Conservation (phyloP, 495 filamentous ascomycete species). For the Aspergillus carlsbadensis region DNA sequence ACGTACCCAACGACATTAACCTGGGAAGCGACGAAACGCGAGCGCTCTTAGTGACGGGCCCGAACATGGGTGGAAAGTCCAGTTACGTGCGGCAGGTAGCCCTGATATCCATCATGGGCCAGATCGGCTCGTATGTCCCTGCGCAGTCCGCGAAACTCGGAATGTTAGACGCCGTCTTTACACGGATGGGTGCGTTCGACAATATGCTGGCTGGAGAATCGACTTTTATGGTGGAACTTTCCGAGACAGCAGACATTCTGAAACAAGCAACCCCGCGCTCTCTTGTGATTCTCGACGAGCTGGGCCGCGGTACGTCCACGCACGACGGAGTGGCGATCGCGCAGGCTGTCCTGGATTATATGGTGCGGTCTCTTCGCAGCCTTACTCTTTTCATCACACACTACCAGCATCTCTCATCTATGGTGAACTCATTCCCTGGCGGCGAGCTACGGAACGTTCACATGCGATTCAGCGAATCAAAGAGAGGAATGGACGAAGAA, state of each 20-base stretch:
- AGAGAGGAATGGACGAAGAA: slow-evolving; percentile 37
- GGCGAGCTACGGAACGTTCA: slow-evolving; percentile 72
- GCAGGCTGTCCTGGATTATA: slow-evolving; percentile 81
- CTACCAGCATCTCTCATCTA: slow-evolving; percentile 79
- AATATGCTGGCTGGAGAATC: slow-evolving; percentile 94
- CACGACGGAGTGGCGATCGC: slow-evolving; percentile 97
- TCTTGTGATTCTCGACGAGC: slow-evolving; percentile 91
- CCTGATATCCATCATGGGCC: slow-evolving; percentile 88
- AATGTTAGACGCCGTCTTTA: slow-evolving; percentile 88
- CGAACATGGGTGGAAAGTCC: slow-evolving; percentile 98
- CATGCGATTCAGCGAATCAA: slow-evolving; percentile 72
- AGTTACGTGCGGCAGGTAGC: slow-evolving; percentile 91
- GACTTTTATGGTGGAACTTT: slow-evolving; percentile 98
- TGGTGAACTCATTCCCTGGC: slow-evolving; percentile 63
- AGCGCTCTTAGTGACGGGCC: slow-evolving; percentile 87
- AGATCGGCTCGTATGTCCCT: slow-evolving; percentile 93
- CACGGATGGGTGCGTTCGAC: slow-evolving; percentile 94
- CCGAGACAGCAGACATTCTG: slow-evolving; percentile 86
- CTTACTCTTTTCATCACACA: slow-evolving; percentile 95
- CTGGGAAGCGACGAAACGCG: slow-evolving; percentile 62
- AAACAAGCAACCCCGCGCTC: slow-evolving; percentile 78
- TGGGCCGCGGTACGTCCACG: slow-evolving; percentile 88
- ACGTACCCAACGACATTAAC: slow-evolving; percentile 87
- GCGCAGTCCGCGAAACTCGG: slow-evolving; percentile 71
- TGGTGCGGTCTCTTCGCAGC: slow-evolving; percentile 71